Percentiles rank a stretch among this genome's conserved stretches.
Evolutionary conservation across 1,284 basidiomycete genomes (phyloP).

Genomic region (Cutaneotrichosporon spelunceum): DNA sequence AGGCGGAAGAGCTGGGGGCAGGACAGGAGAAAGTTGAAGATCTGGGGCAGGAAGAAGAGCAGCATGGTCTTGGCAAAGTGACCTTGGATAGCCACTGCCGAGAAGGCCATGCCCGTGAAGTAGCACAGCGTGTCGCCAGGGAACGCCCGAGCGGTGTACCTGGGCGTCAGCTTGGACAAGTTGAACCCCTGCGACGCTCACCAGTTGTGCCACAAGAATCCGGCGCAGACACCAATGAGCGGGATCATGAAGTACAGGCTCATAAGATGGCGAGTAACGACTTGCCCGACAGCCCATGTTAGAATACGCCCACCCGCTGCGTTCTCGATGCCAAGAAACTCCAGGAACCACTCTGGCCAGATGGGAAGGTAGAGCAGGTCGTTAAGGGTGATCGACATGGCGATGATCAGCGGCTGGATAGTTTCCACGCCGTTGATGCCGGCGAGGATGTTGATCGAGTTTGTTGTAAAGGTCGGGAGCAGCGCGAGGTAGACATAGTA

Average conservation of each 20-base stretch:
- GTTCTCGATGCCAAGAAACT: constrained; percentile 68
- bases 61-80: constrained; percentile 94
- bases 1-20: constrained; percentile 93
- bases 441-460: constrained; percentile 98
- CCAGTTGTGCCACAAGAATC: constrained; percentile 93
- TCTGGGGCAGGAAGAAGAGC: constrained; percentile 95
- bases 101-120: constrained; percentile 94
- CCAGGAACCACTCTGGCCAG: constrained; percentile 61
- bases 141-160: constrained; percentile 93
- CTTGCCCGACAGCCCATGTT: constrained; percentile 57
- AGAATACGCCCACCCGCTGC: constrained; percentile 41
- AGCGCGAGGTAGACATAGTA: constrained; percentile 97
- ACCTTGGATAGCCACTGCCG: constrained; percentile 90
- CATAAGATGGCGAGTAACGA: constrained; percentile 88
- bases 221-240: constrained; percentile 81
- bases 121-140: constrained; percentile 98
- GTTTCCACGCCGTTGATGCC: constrained; percentile 97
- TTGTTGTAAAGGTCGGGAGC: constrained; percentile 93
- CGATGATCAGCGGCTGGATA: constrained; percentile 88
- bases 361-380: constrained; percentile 83
- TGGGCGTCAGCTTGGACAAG: constrained; percentile 45
- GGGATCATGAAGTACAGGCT: constrained; percentile 96
- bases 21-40: constrained; percentile 94
- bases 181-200: constrained; percentile 49
- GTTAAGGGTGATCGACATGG: constrained; percentile 83